phyloP scores from a whole-genome alignment of 108 stramenopile species.

The Cyclotella baltica region DNA sequence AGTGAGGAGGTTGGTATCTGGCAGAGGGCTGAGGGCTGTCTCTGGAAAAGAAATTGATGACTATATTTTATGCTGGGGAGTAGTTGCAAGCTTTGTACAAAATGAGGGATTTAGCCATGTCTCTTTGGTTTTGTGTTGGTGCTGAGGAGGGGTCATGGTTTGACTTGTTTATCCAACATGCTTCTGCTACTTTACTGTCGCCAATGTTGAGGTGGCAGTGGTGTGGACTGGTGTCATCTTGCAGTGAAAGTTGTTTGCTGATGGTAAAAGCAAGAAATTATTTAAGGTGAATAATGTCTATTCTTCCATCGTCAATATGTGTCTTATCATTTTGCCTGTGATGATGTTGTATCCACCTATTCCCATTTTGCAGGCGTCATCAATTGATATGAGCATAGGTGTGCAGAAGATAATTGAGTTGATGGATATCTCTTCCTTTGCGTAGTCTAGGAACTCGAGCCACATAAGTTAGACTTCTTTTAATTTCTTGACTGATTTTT shows the following conservation, averaged over 20 bases:
- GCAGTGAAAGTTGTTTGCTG: background rate
- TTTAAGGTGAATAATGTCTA: constrained; percentile 20
- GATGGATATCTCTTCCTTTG: constrained; percentile 22
- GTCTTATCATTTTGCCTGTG: constrained; percentile 2
- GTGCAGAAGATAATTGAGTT: constrained; percentile 25
- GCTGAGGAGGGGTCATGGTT: constrained; percentile 6
- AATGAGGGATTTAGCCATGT: background rate
- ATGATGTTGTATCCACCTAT: constrained; percentile 22
- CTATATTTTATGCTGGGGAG: constrained; percentile 19
- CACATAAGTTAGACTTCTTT: constrained; percentile 10
- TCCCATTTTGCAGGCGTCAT: constrained; percentile 5
- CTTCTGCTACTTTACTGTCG: constrained; percentile 12
- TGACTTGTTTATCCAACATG: constrained; percentile 29
- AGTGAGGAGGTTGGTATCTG: too few relatives aligned
- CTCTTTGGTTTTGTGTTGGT: constrained; percentile 8
- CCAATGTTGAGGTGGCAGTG: constrained; percentile 17
- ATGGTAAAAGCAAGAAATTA: constrained; percentile 16
- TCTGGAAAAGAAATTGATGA: constrained; percentile 17
- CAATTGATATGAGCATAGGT: background rate
- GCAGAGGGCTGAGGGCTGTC: background rate
- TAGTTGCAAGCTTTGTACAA: constrained; percentile 6
- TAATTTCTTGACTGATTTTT: background rate
- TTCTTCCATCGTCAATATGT: constrained; percentile 9
- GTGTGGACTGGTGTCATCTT: background rate
- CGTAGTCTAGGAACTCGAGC: constrained; percentile 18